Evolutionary conservation across 2,329 filamentous ascomycete genomes (phyloP), one percentile per base, ranked within the genome.

Genomic region (Raffaelea albimanens): DNA sequence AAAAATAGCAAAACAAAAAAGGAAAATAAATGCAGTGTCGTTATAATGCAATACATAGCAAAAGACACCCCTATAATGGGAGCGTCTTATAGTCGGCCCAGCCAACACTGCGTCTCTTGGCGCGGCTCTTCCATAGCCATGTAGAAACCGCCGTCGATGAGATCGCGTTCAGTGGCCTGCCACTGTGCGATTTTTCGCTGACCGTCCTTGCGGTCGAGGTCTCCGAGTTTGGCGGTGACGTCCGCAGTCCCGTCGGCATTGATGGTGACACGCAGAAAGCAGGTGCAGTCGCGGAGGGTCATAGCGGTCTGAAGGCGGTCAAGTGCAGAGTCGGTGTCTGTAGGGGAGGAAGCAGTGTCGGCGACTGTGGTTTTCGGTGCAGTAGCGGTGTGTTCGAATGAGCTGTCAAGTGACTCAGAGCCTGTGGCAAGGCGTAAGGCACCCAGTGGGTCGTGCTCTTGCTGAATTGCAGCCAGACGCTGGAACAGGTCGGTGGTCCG

Each of bases 201-300:
- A 9, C 76, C 72, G 48, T 82, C 82, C 67, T 93, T 93, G 57
- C 85, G 74, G 63, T 93, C 87, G 40, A 91, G 72, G 59, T 93
- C 87, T 2, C 83, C 85, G 10, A 93, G 71, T 46, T 83, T 78
- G 40, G 78, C 71, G 47, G 77, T 70, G 7, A 80, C 62, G 22
- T 16, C 18, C 18, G 22, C 14, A 4, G 3, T 23, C 5, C 19
- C 10, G 14, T 5, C 71, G 46, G 80, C 82, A 67, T 91, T 91
- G 56, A 45, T 10, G 5, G 46, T 52, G 48, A 88, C 73, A 57
- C 78, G 77, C 38, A 87, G 68, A 58, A 83, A 89, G 56, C 86
- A 76, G 3, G 84, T 87, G 61, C 86, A 89, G 67, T 93, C 87
- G 44, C 87, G 71, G 54, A 93, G 62, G 3, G 87, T 90, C 86